phyloP scores from a whole-genome alignment of 1,284 basidiomycete genomes.

The Trichosporon asahii region DNA sequence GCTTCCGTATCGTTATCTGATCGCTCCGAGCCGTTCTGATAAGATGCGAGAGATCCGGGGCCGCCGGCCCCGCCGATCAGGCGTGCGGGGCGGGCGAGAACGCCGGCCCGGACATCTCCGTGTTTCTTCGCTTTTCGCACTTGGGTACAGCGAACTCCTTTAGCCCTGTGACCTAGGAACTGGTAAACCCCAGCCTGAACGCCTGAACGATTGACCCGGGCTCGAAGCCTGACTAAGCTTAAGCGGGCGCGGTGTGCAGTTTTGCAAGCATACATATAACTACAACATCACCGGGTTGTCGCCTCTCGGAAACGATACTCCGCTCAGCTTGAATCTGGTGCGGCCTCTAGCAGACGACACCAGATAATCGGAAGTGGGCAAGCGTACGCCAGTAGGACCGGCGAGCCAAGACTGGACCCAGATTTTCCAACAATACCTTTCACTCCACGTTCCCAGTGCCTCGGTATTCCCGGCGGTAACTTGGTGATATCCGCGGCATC shows the following conservation, averaged over 20 bases:
- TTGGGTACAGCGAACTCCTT: not conserved
- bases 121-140: not conserved
- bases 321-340: not conserved
- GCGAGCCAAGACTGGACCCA: not conserved
- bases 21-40: not conserved
- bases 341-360: not conserved
- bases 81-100: not conserved
- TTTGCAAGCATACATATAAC: slow-evolving; percentile 5
- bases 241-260: not conserved
- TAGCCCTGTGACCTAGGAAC: slow-evolving; percentile 1
- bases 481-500: not conserved
- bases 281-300: not conserved
- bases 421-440: not conserved
- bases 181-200: too few relatives aligned
- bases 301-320: not conserved
- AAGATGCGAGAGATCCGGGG: not conserved
- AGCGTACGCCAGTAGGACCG: not conserved
- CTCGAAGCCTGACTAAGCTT: not conserved
- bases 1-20: not conserved
- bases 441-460: not conserved
- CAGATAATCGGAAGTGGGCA: not conserved
- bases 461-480: not conserved
- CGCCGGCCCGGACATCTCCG: slow-evolving; percentile 8
- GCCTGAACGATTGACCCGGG: too few relatives aligned
- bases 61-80: not conserved